Conservation (phyloP, 306 rosid species). For the Corylus americana region DNA sequence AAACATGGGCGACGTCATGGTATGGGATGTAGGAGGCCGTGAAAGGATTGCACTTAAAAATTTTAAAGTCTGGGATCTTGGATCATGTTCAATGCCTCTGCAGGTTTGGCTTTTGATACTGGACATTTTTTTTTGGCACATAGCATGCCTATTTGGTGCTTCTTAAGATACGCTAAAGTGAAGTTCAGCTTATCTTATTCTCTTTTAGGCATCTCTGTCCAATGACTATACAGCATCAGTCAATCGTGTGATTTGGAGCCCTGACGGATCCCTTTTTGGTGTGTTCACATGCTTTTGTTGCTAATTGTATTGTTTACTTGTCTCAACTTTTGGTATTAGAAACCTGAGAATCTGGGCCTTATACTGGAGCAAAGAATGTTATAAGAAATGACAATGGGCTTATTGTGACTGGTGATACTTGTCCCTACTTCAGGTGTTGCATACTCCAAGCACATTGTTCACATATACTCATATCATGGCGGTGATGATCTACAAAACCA, state of each 20-base stretch:
- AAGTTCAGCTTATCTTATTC: slow-evolving; percentile 32
- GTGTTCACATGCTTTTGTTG: slow-evolving; percentile 29
- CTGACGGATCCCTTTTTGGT: slow-evolving; percentile 93
- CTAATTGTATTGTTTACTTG: not conserved
- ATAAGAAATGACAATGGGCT: slow-evolving; percentile 9
- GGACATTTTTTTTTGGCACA: not conserved
- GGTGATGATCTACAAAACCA: slow-evolving; percentile 86
- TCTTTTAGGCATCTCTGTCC: slow-evolving; percentile 69
- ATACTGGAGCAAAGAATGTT: not conserved
- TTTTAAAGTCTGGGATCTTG: slow-evolving; percentile 88
- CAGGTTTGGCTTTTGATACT: slow-evolving; percentile 58
- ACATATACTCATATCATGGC: slow-evolving; percentile 85
- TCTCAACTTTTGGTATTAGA: slow-evolving; percentile 5
- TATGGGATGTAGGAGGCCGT: slow-evolving; percentile 81
- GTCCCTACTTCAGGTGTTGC: slow-evolving; percentile 80
- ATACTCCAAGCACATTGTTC: slow-evolving; percentile 93
- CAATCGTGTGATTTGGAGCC: slow-evolving; percentile 95
- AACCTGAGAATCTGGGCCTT: slow-evolving; percentile 19
- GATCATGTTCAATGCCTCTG: slow-evolving; percentile 60
- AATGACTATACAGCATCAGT: slow-evolving; percentile 77
- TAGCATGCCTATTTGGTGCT: slow-evolving; percentile 19
- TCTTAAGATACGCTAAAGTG: slow-evolving; percentile 16
- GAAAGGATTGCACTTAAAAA: slow-evolving; percentile 74
- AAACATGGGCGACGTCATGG: slow-evolving; percentile 82
- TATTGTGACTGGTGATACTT: slow-evolving; percentile 22